These are phyloP conservation scores for Neonothopanus nambi DNA, from an alignment of 1,284 basidiomycete genomes.

Conservation along the genomic window DNA sequence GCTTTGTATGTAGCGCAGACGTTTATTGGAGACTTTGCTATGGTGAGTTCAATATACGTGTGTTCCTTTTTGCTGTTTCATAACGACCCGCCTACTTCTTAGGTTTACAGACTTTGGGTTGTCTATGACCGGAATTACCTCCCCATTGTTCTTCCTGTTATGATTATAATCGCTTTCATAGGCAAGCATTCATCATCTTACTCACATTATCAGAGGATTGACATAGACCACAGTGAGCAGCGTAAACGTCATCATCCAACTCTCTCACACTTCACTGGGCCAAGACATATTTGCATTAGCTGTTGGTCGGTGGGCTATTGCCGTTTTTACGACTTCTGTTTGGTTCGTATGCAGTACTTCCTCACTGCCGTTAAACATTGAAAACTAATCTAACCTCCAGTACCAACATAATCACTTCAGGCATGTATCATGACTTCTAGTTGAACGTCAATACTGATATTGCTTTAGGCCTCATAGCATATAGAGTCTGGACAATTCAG, in stretches of 20 bases:
- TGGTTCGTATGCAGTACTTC: background rate
- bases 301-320: constrained; percentile 8
- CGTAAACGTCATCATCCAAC: constrained; percentile 5
- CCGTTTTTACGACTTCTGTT: constrained; percentile 7
- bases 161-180: constrained; percentile 4
- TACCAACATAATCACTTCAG: constrained; percentile 4
- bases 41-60: background rate
- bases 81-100: background rate
- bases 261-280: background rate
- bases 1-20: constrained; percentile 7
- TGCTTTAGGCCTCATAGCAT: constrained; percentile 1
- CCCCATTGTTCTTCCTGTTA: background rate
- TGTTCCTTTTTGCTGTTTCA: background rate
- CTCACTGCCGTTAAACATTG: background rate
- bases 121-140: constrained; percentile 1
- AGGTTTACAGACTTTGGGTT: constrained; percentile 11
- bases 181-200: background rate
- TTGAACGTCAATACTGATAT: background rate
- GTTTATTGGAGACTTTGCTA: constrained; percentile 9
- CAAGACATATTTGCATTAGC: constrained; percentile 8
- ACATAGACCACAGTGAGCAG: constrained; percentile 1
- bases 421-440: background rate
- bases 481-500: constrained; percentile 3
- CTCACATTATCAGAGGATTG: background rate
- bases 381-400: background rate